Conservation (phyloP, 2,329 filamentous ascomycete species). For the Cytospora chrysosperma region DNA sequence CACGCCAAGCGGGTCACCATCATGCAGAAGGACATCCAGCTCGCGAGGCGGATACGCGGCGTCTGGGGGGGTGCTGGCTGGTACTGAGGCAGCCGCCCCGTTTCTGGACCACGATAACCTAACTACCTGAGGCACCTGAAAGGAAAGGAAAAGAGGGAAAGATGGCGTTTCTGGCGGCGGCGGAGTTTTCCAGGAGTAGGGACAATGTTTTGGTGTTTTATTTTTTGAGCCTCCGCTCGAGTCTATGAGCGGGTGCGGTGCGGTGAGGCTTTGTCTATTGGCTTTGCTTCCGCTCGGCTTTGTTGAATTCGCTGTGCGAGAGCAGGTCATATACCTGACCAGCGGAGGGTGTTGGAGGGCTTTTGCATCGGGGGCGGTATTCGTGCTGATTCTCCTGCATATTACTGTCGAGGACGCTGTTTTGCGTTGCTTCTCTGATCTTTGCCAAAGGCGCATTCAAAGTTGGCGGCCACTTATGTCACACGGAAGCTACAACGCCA, state of each 20-base stretch:
- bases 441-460: not conserved
- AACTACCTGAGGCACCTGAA: not conserved
- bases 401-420: not conserved
- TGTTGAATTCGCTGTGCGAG: not conserved
- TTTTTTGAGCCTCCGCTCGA: not conserved
- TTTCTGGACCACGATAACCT: conserved; percentile 1
- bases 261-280: not conserved
- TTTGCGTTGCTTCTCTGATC: not conserved
- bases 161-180: conserved; percentile 4
- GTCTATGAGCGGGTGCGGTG: not conserved
- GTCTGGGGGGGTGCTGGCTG: conserved; percentile 70
- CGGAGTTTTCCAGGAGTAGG: conserved; percentile 15
- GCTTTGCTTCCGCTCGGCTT: not conserved
- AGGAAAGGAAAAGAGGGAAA: not conserved
- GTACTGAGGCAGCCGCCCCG: conserved; percentile 31
- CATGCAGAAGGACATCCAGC: conserved; percentile 97
- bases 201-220: not conserved
- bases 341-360: not conserved
- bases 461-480: not conserved
- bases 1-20: conserved; percentile 97
- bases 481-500: not conserved
- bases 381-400: not conserved
- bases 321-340: not conserved
- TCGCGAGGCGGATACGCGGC: conserved; percentile 77
- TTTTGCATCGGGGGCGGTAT: not conserved